Base-by-base conservation (phyloP, 78 protist species). In the Dictyostelium firmibasis region DNA sequence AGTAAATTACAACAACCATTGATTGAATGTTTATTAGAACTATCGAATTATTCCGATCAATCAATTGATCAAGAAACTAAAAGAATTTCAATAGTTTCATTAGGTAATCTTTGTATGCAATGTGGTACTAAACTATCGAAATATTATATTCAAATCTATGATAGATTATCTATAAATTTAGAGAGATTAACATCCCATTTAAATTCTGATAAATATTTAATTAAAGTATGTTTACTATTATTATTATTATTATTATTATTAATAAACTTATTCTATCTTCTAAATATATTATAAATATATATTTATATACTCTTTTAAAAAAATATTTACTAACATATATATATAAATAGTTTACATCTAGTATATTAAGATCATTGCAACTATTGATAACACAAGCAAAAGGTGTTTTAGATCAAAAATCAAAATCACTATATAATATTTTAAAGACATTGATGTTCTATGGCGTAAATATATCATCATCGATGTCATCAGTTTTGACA, bases 361-460 rank as follows among this genome's bases (percentile, higher is more conserved):
- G 87, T 81, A 81, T 84, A 33, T 38, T 89, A 50, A 78, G 94
- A 89, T 89, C 94, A 31, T 14, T 89, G n/a, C 94, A 89, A 81
- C n/a, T 89, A 27, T 27, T 89, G 38, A n/a, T 60, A 20, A 36
- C 81, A 33, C 94, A 89, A 81, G 64, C 70, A 3, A 89, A 89
- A 50, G 86, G 88, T 31, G 29, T 81, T 5, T 31, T 76, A 27
- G 94, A 89, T 33, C 53, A 43, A 43, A 78, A 69, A 47, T 38
- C 86, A 62, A 31, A 29, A 18, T 50, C 70, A 33, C n/a, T 89
- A 69, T 67, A 62, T 31, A 38, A 47, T 81, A 64, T 89, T 8
- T 47, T 89, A 43, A 89, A 89, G 74, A 60, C 62, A 29, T 70
- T 89, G n/a, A 89, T 89, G 94, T 89, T 89, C 50, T 89, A 64